Percentiles rank a stretch among this genome's conserved stretches.
Evolutionary conservation across 2,329 filamentous ascomycete species (phyloP).

Genomic region (Bipolaris cookei): DNA sequence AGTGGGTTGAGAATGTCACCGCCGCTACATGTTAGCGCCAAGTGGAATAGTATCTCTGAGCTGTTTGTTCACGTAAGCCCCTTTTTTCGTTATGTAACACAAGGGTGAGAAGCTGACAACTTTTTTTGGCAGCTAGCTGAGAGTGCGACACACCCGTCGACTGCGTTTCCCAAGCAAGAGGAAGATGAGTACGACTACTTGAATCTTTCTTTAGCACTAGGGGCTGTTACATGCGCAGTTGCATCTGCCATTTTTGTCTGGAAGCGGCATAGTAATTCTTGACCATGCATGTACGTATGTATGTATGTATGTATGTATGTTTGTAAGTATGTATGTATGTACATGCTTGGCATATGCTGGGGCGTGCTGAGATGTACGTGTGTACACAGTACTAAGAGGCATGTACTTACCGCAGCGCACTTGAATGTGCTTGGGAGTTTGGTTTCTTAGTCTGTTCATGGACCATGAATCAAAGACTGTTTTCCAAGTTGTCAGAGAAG

Average conservation of each 20-base stretch:
- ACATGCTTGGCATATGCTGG: no score
- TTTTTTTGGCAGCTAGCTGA: slow-evolving; percentile 70
- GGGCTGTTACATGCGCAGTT: slow-evolving; percentile 68
- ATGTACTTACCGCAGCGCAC: no score
- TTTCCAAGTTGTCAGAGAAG: no score
- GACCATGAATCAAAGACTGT: no score
- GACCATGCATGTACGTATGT: neutral
- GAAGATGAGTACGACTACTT: slow-evolving; percentile 82
- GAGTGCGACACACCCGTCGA: slow-evolving; percentile 86
- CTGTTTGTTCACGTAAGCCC: slow-evolving; percentile 75
- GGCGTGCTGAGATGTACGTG: no score
- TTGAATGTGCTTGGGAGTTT: no score
- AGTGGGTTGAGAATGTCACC: slow-evolving; percentile 83
- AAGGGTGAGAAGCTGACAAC: slow-evolving; percentile 22
- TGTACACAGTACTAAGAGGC: no score
- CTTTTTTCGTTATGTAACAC: slow-evolving; percentile 29
- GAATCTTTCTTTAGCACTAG: slow-evolving; percentile 82
- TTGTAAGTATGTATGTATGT: neutral
- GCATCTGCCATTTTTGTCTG: slow-evolving; percentile 67
- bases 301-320: neutral
- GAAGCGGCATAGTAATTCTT: slow-evolving; percentile 53
- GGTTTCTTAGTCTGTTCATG: no score
- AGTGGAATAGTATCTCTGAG: slow-evolving; percentile 92
- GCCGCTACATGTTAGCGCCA: slow-evolving; percentile 91
- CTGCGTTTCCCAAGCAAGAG: slow-evolving; percentile 86